These are phyloP conservation scores for Sporothrix brunneoviolacea DNA, from an alignment of 2,329 filamentous ascomycete genomes.

Conservation along the genomic window DNA sequence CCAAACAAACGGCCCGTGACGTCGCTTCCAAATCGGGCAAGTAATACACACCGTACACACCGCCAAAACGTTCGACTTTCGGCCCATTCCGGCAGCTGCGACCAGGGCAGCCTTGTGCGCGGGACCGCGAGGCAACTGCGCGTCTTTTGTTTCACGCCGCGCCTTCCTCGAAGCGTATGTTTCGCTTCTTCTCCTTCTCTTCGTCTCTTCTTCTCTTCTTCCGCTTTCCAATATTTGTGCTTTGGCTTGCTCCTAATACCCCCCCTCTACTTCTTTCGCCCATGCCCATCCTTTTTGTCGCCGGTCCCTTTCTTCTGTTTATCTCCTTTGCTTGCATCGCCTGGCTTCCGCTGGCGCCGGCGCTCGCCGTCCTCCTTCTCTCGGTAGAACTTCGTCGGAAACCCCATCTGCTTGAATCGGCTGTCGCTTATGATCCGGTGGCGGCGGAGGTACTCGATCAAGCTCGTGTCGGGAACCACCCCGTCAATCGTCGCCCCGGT, in stretches of 20 bases:
- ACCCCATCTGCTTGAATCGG: too few species aligned
- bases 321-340: slow-evolving; percentile 13
- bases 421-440: too few species aligned
- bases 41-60: neutral
- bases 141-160: neutral
- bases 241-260: neutral
- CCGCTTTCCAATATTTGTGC: too few species aligned
- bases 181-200: neutral
- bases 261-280: neutral
- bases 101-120: neutral
- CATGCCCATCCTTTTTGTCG: neutral
- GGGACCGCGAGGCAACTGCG: neutral
- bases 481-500: too few species aligned
- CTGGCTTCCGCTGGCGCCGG: neutral
- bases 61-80: neutral
- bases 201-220: neutral
- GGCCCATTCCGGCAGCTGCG: neutral
- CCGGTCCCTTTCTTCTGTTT: slow-evolving; percentile 18
- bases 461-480: too few species aligned
- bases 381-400: too few species aligned
- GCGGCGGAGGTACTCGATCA: too few species aligned
- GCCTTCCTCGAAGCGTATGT: neutral
- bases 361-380: too few species aligned
- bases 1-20: neutral
- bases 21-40: too few species aligned